Percentiles rank a stretch among this genome's conserved stretches.
phyloP scores from a whole-genome alignment of 164 flowering plant species.

The Annona squamosa region DNA sequence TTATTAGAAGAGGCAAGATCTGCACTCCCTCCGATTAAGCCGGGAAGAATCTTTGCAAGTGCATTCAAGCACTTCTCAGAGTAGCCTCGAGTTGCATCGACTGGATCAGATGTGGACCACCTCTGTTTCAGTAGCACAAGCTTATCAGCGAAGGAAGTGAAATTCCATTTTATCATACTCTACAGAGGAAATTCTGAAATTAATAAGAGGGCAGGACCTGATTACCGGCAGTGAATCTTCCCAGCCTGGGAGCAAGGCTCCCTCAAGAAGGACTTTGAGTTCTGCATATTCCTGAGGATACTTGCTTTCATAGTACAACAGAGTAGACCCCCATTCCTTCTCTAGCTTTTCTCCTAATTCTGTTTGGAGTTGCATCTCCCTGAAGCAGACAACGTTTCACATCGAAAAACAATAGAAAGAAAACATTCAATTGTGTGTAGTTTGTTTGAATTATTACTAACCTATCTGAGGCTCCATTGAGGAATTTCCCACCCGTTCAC shows the following conservation, averaged over 20 bases:
- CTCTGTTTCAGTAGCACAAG: conserved; percentile 17
- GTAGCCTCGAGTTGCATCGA: conserved; percentile 46
- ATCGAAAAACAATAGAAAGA: too few species aligned
- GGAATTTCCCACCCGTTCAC: too few species aligned
- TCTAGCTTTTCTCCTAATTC: conserved; percentile 35
- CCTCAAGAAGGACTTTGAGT: conserved; percentile 31
- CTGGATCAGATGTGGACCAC: conserved; percentile 30
- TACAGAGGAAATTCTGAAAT: background rate
- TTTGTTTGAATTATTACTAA: too few species aligned
- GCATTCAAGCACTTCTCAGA: conserved; percentile 42
- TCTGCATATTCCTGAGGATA: conserved; percentile 43
- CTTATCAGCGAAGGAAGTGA: background rate
- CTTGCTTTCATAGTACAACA: conserved; percentile 22
- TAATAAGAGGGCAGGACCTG: too few species aligned
- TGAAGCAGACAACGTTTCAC: conserved; percentile 6
- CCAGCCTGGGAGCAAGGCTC: conserved; percentile 44
- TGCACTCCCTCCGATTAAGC: conserved; percentile 37
- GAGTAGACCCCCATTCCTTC: conserved; percentile 34
- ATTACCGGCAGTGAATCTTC: conserved; percentile 45
- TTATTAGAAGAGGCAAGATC: conserved; percentile 27
- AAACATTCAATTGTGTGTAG: too few species aligned
- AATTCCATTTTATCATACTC: background rate
- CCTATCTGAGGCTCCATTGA: too few species aligned
- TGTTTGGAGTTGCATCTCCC: conserved; percentile 38
- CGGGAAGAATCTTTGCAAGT: conserved; percentile 43